Conservation (phyloP, 768 basidiomycete species). For the Tricholoma matsutake region DNA sequence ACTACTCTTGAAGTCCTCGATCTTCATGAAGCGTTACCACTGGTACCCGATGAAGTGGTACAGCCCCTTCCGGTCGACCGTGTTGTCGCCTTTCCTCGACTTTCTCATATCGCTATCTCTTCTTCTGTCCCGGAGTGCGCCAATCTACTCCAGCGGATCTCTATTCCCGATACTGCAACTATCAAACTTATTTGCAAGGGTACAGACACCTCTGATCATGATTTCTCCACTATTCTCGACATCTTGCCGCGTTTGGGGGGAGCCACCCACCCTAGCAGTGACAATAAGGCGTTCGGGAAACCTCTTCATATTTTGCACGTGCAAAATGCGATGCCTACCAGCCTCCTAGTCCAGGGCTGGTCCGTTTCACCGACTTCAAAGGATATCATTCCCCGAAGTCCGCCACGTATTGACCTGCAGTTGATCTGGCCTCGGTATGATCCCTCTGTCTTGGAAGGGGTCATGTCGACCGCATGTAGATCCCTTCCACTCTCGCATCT, state of each 20-base stretch:
- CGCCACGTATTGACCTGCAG: slow-evolving; percentile 15
- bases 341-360: slow-evolving; percentile 16
- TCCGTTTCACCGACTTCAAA: slow-evolving; percentile 2
- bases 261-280: slow-evolving; percentile 5
- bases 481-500: slow-evolving; percentile 23
- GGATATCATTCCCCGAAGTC: not conserved
- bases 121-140: slow-evolving; percentile 22
- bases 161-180: slow-evolving; percentile 16
- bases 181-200: slow-evolving; percentile 17
- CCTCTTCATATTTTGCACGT: slow-evolving; percentile 13
- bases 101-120: slow-evolving; percentile 19
- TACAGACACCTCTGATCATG: slow-evolving; percentile 12
- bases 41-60: slow-evolving; percentile 12
- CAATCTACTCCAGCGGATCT: slow-evolving; percentile 22
- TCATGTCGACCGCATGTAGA: slow-evolving; percentile 21
- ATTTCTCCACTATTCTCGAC: slow-evolving; percentile 19
- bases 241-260: slow-evolving; percentile 10
- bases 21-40: slow-evolving; percentile 34
- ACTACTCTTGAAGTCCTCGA: slow-evolving; percentile 31
- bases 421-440: slow-evolving; percentile 22
- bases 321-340: slow-evolving; percentile 9
- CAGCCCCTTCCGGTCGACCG: slow-evolving; percentile 8
- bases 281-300: slow-evolving; percentile 8
- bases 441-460: slow-evolving; percentile 8
- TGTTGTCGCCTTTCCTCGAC: slow-evolving; percentile 18